A percentile compares a stretch with the other conserved stretches of the same genome.
Conservation (phyloP, 176 grass and related monocot genomes). For the Panicum miliaceum region DNA sequence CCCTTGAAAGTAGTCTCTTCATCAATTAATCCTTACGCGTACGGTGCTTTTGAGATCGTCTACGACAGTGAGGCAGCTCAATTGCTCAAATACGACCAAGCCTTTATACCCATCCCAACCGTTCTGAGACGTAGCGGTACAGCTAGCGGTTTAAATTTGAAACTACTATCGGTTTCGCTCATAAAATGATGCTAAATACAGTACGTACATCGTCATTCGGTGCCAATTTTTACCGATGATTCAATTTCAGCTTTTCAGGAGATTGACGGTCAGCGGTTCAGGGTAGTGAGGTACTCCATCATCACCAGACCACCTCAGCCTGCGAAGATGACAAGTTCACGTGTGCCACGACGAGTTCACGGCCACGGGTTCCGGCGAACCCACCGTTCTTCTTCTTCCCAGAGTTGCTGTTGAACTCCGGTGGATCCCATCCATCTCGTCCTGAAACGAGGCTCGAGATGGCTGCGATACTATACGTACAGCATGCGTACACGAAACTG, state of each 20-base stretch:
- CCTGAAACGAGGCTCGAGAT: neutral
- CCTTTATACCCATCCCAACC: neutral
- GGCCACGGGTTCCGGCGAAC: too few species aligned
- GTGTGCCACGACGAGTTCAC: neutral
- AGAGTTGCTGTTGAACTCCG: neutral
- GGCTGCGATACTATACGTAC: neutral
- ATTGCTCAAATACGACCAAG: constrained; percentile 6
- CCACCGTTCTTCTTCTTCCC: neutral
- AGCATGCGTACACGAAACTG: neutral
- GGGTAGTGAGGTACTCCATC: too few species aligned
- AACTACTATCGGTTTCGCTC: neutral
- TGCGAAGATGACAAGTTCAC: neutral
- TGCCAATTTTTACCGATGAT: too few species aligned
- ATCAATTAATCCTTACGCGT: neutral
- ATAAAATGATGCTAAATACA: too few species aligned
- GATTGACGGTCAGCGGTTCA: too few species aligned
- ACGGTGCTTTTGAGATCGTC: neutral
- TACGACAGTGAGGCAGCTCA: neutral
- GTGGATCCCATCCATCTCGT: neutral
- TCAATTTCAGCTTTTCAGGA: too few species aligned
- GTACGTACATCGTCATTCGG: too few species aligned
- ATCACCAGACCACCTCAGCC: too few species aligned
- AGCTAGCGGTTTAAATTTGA: neutral
- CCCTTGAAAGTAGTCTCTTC: neutral
- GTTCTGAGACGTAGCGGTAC: neutral